These are phyloP conservation scores for Talaromyces islandicus DNA, from an alignment of 2,329 filamentous ascomycete species.

Conservation along the genomic window DNA sequence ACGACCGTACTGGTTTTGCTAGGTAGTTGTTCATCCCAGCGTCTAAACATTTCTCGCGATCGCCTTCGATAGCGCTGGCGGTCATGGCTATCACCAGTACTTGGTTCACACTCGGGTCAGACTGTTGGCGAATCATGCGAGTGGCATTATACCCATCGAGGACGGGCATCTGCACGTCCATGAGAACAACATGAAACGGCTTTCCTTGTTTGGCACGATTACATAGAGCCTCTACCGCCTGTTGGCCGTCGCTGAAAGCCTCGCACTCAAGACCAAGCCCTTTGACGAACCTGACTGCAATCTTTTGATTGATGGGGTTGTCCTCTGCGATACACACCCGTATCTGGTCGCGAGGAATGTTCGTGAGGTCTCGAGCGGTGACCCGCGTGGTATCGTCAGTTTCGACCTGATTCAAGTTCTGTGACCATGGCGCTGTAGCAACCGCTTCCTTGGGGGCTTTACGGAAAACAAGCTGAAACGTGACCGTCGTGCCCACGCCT, in stretches of 20 bases:
- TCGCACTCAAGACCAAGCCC: slow-evolving; percentile 81
- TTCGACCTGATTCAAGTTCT: slow-evolving; percentile 35
- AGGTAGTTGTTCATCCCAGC: slow-evolving; percentile 98
- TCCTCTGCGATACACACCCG: slow-evolving; percentile 92
- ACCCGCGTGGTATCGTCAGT: slow-evolving; percentile 32
- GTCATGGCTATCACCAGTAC: slow-evolving; percentile 98
- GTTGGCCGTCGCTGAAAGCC: slow-evolving; percentile 82
- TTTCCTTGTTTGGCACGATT: slow-evolving; percentile 62
- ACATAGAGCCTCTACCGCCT: slow-evolving; percentile 80
- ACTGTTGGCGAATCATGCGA: slow-evolving; percentile 70
- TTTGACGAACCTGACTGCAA: slow-evolving; percentile 83
- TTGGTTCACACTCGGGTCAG: slow-evolving; percentile 68
- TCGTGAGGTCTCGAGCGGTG: slow-evolving; percentile 61
- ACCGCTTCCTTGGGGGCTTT: slow-evolving; percentile 62
- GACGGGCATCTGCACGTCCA: slow-evolving; percentile 96
- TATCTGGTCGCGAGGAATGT: slow-evolving; percentile 69
- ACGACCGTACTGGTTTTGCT: slow-evolving; percentile 87
- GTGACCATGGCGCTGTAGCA: slow-evolving; percentile 53
- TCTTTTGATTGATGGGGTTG: slow-evolving; percentile 90
- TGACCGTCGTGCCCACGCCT: slow-evolving; percentile 55
- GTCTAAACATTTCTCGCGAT: slow-evolving; percentile 90
- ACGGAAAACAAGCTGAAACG: slow-evolving; percentile 78
- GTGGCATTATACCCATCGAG: slow-evolving; percentile 91
- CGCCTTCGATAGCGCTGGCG: slow-evolving; percentile 86
- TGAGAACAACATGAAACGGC: slow-evolving; percentile 85